phyloP scores from a whole-genome alignment of 768 basidiomycete species.

The Amanita thiersii region DNA sequence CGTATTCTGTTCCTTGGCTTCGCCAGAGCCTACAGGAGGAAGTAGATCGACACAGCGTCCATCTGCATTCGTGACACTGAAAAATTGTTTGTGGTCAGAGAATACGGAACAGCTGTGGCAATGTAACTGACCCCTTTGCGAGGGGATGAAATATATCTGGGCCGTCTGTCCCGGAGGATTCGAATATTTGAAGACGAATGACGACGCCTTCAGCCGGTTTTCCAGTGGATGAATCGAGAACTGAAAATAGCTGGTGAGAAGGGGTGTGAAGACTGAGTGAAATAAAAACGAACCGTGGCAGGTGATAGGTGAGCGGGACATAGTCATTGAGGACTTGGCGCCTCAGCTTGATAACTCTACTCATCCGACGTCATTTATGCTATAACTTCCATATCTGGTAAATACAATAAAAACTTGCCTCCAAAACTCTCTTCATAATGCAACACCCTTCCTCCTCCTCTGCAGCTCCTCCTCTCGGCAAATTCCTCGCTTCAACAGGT shows the following conservation, averaged over 20 bases:
- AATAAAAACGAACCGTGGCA: constrained; percentile 62
- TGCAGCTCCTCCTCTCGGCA: constrained; percentile 63
- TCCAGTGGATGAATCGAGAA: constrained; percentile 80
- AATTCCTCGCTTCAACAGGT: constrained; percentile 92
- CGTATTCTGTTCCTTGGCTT: constrained; percentile 30
- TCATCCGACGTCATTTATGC: too few relatives aligned
- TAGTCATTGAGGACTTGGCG: constrained; percentile 17
- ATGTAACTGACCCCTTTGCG: constrained; percentile 47
- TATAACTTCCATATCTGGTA: too few relatives aligned
- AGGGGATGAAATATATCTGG: constrained; percentile 42
- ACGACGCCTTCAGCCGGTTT: constrained; percentile 69
- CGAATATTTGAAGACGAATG: constrained; percentile 52
- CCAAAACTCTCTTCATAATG: too few relatives aligned
- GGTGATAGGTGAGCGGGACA: constrained; percentile 76
- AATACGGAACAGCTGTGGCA: not conserved
- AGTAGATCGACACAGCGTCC: constrained; percentile 80
- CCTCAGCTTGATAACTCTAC: too few relatives aligned
- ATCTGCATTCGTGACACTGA: constrained; percentile 69
- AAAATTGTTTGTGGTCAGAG: constrained; percentile 8
- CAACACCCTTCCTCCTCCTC: too few relatives aligned
- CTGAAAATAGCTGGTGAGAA: constrained; percentile 27
- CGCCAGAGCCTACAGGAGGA: constrained; percentile 40
- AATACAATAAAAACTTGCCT: too few relatives aligned
- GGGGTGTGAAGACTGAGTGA: not conserved
- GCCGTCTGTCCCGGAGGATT: constrained; percentile 22